Conservation (phyloP, 345 rosid species). For the Odontarrhena argentea region DNA sequence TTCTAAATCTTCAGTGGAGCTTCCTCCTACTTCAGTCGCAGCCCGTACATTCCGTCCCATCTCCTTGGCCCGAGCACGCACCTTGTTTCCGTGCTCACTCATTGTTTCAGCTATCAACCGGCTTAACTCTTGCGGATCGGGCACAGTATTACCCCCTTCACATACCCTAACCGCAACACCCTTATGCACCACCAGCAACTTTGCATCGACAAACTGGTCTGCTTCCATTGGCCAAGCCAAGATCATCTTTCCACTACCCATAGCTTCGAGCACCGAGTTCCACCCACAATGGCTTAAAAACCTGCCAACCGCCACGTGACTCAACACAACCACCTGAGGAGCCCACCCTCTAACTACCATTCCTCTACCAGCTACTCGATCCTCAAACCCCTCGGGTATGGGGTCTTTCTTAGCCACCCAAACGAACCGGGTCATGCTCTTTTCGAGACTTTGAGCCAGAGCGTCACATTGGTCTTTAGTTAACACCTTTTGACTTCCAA, state of each 20-base stretch:
- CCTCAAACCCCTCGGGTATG: slow-evolving; percentile 60
- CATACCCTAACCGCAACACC: slow-evolving; percentile 50
- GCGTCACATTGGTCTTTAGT: slow-evolving; percentile 50
- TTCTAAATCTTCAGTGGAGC: slow-evolving; percentile 46
- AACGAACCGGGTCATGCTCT: slow-evolving; percentile 52
- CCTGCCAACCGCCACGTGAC: slow-evolving; percentile 58
- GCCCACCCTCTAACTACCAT: slow-evolving; percentile 56
- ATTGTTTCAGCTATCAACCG: slow-evolving; percentile 34
- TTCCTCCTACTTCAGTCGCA: slow-evolving; percentile 53
- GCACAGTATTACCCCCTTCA: slow-evolving; percentile 54
- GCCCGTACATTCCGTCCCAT: slow-evolving; percentile 41
- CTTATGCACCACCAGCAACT: slow-evolving; percentile 53
- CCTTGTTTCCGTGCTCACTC: slow-evolving; percentile 15
- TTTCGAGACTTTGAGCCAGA: slow-evolving; percentile 58
- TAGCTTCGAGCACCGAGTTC: slow-evolving; percentile 68
- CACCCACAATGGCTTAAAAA: slow-evolving; percentile 79
- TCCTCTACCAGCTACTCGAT: slow-evolving; percentile 49
- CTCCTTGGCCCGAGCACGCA: slow-evolving; percentile 39
- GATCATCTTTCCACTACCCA: slow-evolving; percentile 50
- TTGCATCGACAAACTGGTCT: slow-evolving; percentile 58
- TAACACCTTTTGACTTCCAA: slow-evolving; percentile 63
- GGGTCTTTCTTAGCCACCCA: slow-evolving; percentile 60
- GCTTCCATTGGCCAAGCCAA: slow-evolving; percentile 76
- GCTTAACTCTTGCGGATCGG: slow-evolving; percentile 51
- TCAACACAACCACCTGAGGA: slow-evolving; percentile 54